phyloP scores from a whole-genome alignment of 2,329 filamentous ascomycete genomes.

The Claviceps africana region DNA sequence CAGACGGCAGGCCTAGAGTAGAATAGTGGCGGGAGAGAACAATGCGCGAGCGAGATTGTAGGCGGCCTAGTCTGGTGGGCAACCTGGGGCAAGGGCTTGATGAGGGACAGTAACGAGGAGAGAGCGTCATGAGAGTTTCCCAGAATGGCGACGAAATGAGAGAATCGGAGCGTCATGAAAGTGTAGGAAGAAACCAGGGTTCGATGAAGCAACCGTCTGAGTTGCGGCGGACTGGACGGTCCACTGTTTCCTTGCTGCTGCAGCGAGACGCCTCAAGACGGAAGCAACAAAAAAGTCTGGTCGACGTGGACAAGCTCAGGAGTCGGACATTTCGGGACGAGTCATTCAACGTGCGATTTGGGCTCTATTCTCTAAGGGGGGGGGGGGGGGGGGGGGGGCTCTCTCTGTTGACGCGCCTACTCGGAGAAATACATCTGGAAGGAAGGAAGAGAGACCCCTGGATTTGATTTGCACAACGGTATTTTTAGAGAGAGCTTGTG shows the following conservation, averaged over 20 bases:
- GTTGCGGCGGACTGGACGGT: background rate
- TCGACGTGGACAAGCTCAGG: background rate
- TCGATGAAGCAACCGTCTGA: no score
- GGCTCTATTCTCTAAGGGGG: background rate
- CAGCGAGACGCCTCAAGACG: background rate
- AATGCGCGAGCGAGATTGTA: background rate
- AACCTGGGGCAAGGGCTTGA: background rate
- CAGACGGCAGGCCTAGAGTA: background rate
- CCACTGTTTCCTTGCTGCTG: background rate
- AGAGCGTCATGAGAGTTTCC: background rate
- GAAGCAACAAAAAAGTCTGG: background rate
- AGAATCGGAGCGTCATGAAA: no score
- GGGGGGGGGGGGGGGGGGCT: no score
- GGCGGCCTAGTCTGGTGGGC: background rate
- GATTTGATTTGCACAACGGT: background rate
- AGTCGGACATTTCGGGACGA: background rate
- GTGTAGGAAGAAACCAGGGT: no score
- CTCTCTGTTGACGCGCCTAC: background rate
- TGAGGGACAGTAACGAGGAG: background rate
- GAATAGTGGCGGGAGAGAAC: background rate
- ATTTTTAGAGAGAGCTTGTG: background rate
- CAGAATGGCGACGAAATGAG: background rate
- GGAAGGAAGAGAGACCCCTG: background rate
- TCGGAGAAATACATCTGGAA: background rate
- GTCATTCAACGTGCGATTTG: background rate